Conservation (phyloP, 257 asterid species). For the Rubia yunnanensis region DNA sequence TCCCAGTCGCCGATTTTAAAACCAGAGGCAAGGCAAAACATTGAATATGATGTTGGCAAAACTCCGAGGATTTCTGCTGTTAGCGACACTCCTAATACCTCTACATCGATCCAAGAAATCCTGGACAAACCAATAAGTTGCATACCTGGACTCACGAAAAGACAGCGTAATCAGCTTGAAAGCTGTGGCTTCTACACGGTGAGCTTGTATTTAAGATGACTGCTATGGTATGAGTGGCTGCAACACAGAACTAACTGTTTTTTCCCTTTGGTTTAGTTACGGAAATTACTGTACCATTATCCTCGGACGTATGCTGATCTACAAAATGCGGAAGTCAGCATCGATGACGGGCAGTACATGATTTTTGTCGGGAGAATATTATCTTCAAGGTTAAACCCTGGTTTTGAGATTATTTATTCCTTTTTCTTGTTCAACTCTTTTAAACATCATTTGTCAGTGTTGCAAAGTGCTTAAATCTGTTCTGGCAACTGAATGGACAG, state of each 20-base stretch:
- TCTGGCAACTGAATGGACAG: neutral
- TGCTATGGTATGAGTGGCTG: conserved; percentile 7
- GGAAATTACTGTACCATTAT: conserved; percentile 87
- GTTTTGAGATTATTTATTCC: neutral
- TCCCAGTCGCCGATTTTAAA: conserved; percentile 27
- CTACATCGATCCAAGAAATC: conserved; percentile 41
- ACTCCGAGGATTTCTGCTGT: conserved; percentile 21
- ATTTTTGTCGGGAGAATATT: conserved; percentile 70
- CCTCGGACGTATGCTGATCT: conserved; percentile 95
- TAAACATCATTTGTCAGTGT: neutral
- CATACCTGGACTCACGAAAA: conserved; percentile 63
- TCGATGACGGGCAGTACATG: conserved; percentile 81
- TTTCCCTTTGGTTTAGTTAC: conserved; percentile 45
- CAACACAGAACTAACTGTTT: conserved; percentile 24
- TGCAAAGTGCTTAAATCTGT: neutral
- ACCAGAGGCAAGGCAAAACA: conserved; percentile 26
- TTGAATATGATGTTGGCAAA: conserved; percentile 25
- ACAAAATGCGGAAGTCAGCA: conserved; percentile 75
- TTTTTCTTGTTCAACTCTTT: neutral
- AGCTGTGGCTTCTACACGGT: conserved; percentile 84
- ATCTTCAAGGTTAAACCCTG: conserved; percentile 58
- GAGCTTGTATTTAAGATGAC: conserved; percentile 14
- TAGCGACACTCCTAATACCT: conserved; percentile 26
- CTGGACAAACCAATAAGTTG: conserved; percentile 56
- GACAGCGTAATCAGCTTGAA: conserved; percentile 53